Conservation (phyloP, 2,329 filamentous ascomycete species). For the Alternaria angustiovoidea region DNA sequence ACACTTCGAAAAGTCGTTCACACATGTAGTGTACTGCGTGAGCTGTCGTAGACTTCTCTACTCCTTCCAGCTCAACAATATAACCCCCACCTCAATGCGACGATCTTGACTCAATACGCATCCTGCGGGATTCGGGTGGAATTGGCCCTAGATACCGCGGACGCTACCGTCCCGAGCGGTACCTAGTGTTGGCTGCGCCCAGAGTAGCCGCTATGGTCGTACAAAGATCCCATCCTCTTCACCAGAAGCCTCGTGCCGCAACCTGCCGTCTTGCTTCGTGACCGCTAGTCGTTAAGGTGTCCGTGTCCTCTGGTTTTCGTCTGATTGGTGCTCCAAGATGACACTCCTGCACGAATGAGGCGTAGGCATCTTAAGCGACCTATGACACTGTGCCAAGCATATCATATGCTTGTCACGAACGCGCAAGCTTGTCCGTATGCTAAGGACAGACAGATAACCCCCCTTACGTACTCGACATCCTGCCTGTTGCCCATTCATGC, state of each 20-base stretch:
- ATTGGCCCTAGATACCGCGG: background rate
- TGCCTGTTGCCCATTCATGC: background rate
- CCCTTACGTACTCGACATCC: background rate
- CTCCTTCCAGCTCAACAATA: background rate
- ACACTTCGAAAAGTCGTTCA: background rate
- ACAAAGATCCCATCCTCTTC: background rate
- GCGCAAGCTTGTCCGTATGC: background rate
- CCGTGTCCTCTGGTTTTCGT: background rate
- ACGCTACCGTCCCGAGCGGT: background rate
- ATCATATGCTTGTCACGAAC: background rate
- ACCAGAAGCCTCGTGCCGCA: background rate
- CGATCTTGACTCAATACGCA: background rate
- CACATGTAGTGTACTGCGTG: background rate
- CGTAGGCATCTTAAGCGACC: background rate
- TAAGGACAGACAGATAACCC: background rate
- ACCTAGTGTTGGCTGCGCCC: background rate
- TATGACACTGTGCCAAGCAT: background rate
- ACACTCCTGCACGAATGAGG: background rate
- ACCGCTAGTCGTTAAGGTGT: background rate
- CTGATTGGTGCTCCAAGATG: background rate
- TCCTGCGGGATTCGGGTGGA: background rate
- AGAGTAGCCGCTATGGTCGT: background rate
- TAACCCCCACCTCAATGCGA: background rate
- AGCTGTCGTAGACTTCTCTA: background rate
- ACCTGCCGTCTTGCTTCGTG: background rate